Percentiles rank a stretch among this genome's conserved stretches.
Evolutionary conservation across 2,329 filamentous ascomycete species (phyloP).

Genomic region (Emmonsiellopsis sp.): DNA sequence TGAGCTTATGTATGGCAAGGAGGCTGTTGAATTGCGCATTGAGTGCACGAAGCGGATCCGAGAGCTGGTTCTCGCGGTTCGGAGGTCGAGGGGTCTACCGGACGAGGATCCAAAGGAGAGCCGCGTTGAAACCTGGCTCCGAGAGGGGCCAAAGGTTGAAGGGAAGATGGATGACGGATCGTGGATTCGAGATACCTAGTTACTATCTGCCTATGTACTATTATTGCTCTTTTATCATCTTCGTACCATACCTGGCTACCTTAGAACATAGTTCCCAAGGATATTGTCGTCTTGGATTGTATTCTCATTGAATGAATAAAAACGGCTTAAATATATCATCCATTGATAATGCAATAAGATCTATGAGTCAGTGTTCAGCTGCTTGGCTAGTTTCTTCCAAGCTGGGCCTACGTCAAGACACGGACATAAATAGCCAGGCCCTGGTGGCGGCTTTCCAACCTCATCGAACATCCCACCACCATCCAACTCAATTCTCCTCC

Average conservation of each 20-base stretch:
- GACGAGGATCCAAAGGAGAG: conserved; percentile 72
- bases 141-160: conserved; percentile 44
- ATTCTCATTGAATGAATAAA: no score
- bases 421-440: no score
- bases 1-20: conserved; percentile 56
- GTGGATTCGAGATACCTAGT: conserved; percentile 48
- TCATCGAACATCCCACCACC: not conserved
- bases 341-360: no score
- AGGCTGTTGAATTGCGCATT: conserved; percentile 66
- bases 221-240: not conserved
- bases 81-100: conserved; percentile 60
- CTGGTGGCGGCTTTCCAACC: not conserved
- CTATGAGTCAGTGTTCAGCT: no score
- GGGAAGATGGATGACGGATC: conserved; percentile 54
- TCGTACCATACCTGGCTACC: no score
- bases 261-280: no score
- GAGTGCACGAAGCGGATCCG: conserved; percentile 73
- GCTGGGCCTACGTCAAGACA: no score
- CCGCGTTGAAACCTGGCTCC: conserved; percentile 70
- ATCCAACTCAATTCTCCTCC: conserved; percentile 2
- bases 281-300: no score
- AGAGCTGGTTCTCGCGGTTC: conserved; percentile 69
- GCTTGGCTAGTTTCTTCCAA: no score
- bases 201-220: not conserved
- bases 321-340: no score